Evolutionary conservation across 768 basidiomycete species (phyloP), one percentile per base, ranked within the genome.

Genomic region (Clavaria fumosa): DNA sequence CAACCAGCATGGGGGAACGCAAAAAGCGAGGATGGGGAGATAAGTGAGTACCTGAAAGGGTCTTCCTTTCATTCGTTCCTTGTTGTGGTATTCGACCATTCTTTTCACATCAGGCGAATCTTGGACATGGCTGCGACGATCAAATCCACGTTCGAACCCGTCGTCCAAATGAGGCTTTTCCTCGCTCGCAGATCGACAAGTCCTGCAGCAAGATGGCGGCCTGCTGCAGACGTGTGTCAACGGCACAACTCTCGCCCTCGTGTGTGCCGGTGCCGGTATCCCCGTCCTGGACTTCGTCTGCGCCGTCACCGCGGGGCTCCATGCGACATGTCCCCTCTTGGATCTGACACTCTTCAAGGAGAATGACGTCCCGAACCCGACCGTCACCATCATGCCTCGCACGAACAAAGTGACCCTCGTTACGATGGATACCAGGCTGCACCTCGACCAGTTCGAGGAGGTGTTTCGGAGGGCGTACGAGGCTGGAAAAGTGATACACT

Each of bases 121-220:
- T 63, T 83, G 43, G 95, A 99, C 59, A 66, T 95, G 45, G 83
- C 80, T 7, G 67, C 85, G 2, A 74, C 78, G 17, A 77, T 97
- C 44, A 84, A 86, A 60, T 78, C 85, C 21, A 97, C 95, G 0
- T 97, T 99, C 53, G 93, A 97, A 52, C 89, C 91, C 30, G 88
- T 93, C 39, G 72, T 99, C 17, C 83, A 89, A 53, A 81, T 82
- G 5, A 70, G 69, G 42, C 69, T 99, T 33, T 96, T 95, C 93
- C 93, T 17, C 78, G 95, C 35, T 84, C 84, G 23, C 78, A 90
- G 54, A 95, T 99, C 54, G 86, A 93, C 89, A 93, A 54, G 78
- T 99, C 20, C 61, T 95, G 26, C 85, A 95, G 47, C 83, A 90
- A 52, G 95, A 99, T 50, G 95, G 95, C 27, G 85, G 85, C 0